Base-by-base conservation (phyloP, 176 grass and related monocot species). In the Tillandsia fasciculata region DNA sequence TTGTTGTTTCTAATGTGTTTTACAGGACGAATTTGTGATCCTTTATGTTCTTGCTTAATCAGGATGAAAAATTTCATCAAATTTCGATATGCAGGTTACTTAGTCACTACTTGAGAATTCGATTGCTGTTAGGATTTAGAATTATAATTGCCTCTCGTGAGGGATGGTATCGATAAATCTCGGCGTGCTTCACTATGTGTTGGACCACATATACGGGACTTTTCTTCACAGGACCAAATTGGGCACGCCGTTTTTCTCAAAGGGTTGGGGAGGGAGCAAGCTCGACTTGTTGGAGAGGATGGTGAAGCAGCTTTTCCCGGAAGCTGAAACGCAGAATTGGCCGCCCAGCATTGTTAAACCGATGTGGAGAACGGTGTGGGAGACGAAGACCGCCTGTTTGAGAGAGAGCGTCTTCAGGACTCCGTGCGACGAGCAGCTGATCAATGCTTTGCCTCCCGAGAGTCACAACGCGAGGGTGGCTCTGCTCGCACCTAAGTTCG, bases 231-330 rank as follows among this genome's bases (percentile, higher is more conserved):
- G 86, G 56, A 85, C 89, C 0, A 97, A 87, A 74, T 63, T 92
- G 67, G 90, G 86, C 50, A 90, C 87, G 27, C 94, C 94, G 8
- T 99, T 99, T 81, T 93, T 99, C 82, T 99, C 87, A 10, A 88
- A 90, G 66, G 94, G 94, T 66, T 93, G 84, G 84, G 94, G 87
- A 74, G 87, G 84, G 52, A 86, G 83, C 74, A 92, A 86, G 67
- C 89, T 93, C 52, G 79, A 81, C 65, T 78, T 99, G 79, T 77
- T 99, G 63, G 89, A 97, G 80, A 84, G 73, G 66, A 90, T 93
- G 77, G 94, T 88, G 52, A 85, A 92, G 64, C 94, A 90, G 79
- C 67, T 99, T 12, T 99, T 99, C 26, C 87, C 87, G 10, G 74
- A 83, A 15, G 79, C 84, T 64, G 65, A 8, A 65, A 67, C 22